Conservation (phyloP, 1,284 basidiomycete species). For the Pseudozyma pruni region DNA sequence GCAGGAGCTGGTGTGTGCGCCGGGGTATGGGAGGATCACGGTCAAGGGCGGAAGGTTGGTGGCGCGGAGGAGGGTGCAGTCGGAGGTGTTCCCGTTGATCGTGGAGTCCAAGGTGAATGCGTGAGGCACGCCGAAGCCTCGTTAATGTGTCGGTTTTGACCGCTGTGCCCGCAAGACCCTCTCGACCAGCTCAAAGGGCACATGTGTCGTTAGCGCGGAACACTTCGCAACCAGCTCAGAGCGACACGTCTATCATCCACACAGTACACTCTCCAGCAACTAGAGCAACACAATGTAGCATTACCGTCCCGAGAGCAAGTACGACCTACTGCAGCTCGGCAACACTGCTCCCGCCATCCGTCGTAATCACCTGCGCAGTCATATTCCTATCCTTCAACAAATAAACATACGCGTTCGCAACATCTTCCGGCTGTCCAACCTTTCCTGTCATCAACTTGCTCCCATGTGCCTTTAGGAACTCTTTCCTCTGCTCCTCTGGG, state of each 20-base stretch:
- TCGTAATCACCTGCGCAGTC: slow-evolving; percentile 29
- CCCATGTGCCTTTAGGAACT: not conserved
- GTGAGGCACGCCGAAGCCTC: not conserved
- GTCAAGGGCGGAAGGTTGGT: slow-evolving; percentile 16
- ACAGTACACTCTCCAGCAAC: too few relatives aligned
- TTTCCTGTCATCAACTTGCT: slow-evolving; percentile 13
- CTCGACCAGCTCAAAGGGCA: too few relatives aligned
- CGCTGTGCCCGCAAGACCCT: too few relatives aligned
- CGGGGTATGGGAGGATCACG: slow-evolving; percentile 14
- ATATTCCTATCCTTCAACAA: slow-evolving; percentile 50
- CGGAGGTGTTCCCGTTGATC: not conserved
- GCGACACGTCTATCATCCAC: too few relatives aligned
- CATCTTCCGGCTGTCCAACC: slow-evolving; percentile 24
- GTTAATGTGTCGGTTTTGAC: too few relatives aligned
- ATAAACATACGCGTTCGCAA: slow-evolving; percentile 39
- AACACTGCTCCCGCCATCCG: slow-evolving; percentile 26
- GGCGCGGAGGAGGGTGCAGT: slow-evolving; percentile 7
- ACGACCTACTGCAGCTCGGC: slow-evolving; percentile 6
- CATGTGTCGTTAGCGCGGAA: too few relatives aligned
- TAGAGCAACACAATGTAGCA: too few relatives aligned
- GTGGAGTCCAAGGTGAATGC: not conserved
- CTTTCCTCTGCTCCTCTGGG: slow-evolving; percentile 7
- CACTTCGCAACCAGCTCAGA: too few relatives aligned
- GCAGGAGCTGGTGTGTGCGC: slow-evolving; percentile 19
- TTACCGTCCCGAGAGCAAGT: too few relatives aligned